Evolutionary conservation across 2,329 filamentous ascomycete genomes (phyloP).

Genomic region (Aspergillus transmontanensis): DNA sequence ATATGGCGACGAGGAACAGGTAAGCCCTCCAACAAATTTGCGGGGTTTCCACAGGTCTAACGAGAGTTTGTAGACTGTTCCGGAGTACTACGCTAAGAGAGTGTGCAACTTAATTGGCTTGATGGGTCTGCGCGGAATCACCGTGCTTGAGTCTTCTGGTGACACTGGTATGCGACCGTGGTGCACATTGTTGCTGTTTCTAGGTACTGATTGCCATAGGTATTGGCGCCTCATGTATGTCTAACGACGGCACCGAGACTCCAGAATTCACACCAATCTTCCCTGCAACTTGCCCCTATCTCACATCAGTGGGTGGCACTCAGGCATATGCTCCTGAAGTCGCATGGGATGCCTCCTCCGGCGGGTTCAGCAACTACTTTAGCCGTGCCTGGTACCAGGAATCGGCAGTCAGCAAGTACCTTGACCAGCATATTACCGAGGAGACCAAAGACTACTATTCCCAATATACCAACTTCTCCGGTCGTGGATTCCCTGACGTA

Average conservation of each 20-base stretch:
- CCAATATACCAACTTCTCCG: constrained; percentile 54
- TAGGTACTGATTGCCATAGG: not conserved
- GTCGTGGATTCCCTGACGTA: constrained; percentile 60
- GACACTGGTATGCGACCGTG: constrained; percentile 48
- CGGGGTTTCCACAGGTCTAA: not conserved
- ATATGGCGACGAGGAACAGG: constrained; percentile 65
- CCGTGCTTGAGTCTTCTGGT: constrained; percentile 64
- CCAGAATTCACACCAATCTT: constrained; percentile 64
- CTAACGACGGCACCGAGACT: constrained; percentile 36
- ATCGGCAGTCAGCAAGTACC: constrained; percentile 47
- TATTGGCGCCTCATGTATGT: not conserved
- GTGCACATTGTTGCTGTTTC: constrained; percentile 31
- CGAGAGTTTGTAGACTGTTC: constrained; percentile 54
- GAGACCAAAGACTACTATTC: constrained; percentile 39
- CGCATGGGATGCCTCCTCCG: constrained; percentile 48
- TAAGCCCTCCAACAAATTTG: not conserved
- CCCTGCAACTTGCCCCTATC: constrained; percentile 68
- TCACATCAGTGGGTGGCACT: constrained; percentile 68
- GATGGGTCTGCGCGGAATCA: constrained; percentile 68
- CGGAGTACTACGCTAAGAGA: constrained; percentile 60
- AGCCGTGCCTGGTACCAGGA: constrained; percentile 52
- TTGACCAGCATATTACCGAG: constrained; percentile 25
- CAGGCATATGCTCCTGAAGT: constrained; percentile 52
- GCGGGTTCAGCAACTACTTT: constrained; percentile 58
- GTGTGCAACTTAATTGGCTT: constrained; percentile 67